Conservation (phyloP, 164 flowering plant genomes). For the Vitis riparia region DNA sequence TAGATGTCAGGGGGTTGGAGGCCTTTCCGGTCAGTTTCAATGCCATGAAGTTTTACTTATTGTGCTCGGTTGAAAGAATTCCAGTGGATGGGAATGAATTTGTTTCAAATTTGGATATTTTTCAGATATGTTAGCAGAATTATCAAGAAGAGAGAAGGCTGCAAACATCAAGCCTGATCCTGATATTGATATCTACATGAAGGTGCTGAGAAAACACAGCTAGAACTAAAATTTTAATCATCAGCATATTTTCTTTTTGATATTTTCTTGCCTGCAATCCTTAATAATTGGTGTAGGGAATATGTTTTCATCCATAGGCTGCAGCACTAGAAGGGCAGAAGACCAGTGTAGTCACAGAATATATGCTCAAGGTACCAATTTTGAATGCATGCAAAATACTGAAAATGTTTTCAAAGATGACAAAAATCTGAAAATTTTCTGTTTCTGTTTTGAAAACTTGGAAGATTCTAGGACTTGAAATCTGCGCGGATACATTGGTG, state of each 20-base stretch:
- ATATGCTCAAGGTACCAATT: slow-evolving; percentile 30
- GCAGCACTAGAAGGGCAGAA: slow-evolving; percentile 26
- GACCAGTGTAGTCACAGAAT: slow-evolving; percentile 25
- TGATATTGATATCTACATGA: slow-evolving; percentile 35
- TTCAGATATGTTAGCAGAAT: slow-evolving; percentile 31
- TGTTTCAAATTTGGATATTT: background rate
- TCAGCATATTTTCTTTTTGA: slow-evolving; percentile 3
- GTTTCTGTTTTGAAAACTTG: background rate
- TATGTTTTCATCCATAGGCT: slow-evolving; percentile 13
- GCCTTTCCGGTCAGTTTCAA: slow-evolving; percentile 42
- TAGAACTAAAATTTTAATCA: background rate
- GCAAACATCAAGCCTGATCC: slow-evolving; percentile 38
- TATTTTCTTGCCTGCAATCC: no score
- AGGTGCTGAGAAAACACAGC: slow-evolving; percentile 13
- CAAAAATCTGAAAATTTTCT: background rate
- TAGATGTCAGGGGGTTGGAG: slow-evolving; percentile 70
- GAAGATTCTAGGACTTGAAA: slow-evolving; percentile 52
- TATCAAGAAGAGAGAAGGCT: slow-evolving; percentile 37
- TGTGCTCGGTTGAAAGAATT: background rate
- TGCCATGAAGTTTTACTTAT: background rate
- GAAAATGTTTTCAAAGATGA: background rate
- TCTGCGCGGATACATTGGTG: slow-evolving; percentile 50
- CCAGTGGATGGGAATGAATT: background rate
- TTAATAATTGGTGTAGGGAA: no score
- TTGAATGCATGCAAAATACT: background rate